These are phyloP conservation scores for Powellomyces hirtus DNA, from an alignment of 192 early-diverging fungal species.

Conservation along the genomic window DNA sequence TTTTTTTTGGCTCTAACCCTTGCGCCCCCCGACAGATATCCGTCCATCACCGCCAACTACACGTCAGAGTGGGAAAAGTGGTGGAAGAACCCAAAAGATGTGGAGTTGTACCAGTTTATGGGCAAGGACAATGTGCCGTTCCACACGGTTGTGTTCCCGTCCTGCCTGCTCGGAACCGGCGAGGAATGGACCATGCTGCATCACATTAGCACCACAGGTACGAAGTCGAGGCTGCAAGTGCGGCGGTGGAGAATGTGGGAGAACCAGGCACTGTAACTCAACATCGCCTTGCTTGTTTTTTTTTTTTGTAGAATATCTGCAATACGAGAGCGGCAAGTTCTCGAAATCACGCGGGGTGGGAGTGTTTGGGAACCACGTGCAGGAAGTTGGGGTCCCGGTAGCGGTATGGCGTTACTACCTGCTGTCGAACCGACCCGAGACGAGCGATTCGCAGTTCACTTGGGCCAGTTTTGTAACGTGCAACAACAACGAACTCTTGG, in stretches of 20 bases:
- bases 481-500: constrained; percentile 95
- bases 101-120: constrained; percentile 99
- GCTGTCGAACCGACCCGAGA: constrained; percentile 88
- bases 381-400: constrained; percentile 81
- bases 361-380: constrained; percentile 96
- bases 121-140: constrained; percentile 99
- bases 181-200: constrained; percentile 92
- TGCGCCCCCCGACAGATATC: constrained; percentile 51
- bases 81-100: constrained; percentile 98
- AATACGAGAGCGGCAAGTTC: constrained; percentile 96
- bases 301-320: constrained; percentile 75
- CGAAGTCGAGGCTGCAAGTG: too few species aligned
- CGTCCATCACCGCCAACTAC: constrained; percentile 96
- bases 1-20: not conserved
- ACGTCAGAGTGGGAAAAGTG: constrained; percentile 93
- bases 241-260: too few species aligned
- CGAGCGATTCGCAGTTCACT: constrained; percentile 84
- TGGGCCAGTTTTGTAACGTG: constrained; percentile 90
- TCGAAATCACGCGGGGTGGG: constrained; percentile 94
- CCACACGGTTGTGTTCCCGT: constrained; percentile 98
- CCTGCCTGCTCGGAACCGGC: constrained; percentile 76
- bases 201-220: constrained; percentile 88
- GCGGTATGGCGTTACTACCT: constrained; percentile 98
- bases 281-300: too few species aligned
- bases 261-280: too few species aligned